Evolutionary conservation across 1,284 basidiomycete genomes (phyloP), one percentile per base, ranked within the genome.

Genomic region (Marasmius tenuissimus): DNA sequence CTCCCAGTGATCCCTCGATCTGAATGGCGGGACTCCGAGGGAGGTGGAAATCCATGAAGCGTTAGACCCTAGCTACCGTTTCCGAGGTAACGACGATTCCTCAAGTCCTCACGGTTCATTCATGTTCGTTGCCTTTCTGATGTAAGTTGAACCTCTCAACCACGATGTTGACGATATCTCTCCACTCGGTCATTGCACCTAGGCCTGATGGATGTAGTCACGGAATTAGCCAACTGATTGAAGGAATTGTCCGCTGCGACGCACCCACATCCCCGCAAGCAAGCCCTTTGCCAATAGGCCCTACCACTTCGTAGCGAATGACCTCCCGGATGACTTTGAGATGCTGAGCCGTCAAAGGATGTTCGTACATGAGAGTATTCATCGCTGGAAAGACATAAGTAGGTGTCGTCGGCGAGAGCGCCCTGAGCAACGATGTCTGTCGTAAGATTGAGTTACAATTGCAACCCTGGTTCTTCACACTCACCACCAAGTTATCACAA

Each of bases 331-430:
- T 82, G 38, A 89, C 70, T 10, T 83, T 80, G 22, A 98, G 72
- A 69, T 99, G 97, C 63, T 89, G 85, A 2, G 84, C 82, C 0
- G 97, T 98, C 39, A 98, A 80, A n/a, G 95, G 94, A 71, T 99
- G 96, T 65, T 92, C 84, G 72, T 93, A 98, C 97, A 99, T 98
- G 66, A 93, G 80, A 5, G 96, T 98, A 74, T 99, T 99, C 97
- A 98, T 99, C 0, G 97, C 97, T 3, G 97, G 97, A 70, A 96
- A 98, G 37, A 98, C 76, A 68, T 91, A 92, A 16, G 93, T 94
- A 1, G 92, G 91, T 0, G 92, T 97, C 2, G 82, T 82, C 0
- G 93, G 90, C 8, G 90, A 81, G 0, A 97, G 80, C 0, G 96
- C 97, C 16, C 97, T 89, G 62, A 99, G 84, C 9, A 98, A 80